Evolutionary conservation across 768 basidiomycete species (phyloP), one percentile per base, ranked within the genome.

Genomic region (Mycena rosella): DNA sequence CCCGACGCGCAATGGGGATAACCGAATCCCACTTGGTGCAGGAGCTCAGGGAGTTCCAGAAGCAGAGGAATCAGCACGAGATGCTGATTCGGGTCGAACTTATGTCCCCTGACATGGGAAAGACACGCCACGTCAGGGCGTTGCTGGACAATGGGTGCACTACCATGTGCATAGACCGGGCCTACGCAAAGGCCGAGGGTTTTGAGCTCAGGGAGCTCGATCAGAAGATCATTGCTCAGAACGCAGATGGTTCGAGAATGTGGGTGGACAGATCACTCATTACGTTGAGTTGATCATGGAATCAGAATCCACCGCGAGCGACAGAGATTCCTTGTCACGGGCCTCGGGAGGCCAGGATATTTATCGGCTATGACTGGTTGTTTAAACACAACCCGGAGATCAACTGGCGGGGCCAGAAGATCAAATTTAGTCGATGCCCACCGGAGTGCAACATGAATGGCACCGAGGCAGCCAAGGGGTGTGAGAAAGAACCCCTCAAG

Each of bases 331-430:
- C 63, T 70, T 1, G 68, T 78, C 15, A 74, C 77, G 4, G 65
- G 74, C 22, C 68, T 72, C 0, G 77, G 74, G 5, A 56, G 10
- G 53, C 60, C 14, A 15, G 70, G 0, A 40, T 74, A 2, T 73
- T 75, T n/a, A 60, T 74, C 1, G 73, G 75, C 2, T 69, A 73
- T 32, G 71, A 70, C 10, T 77, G 76, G 76, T 69, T 76, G 10
- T 22, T 44, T 0, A 48, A 65, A 9, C 75, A 75, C 51, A 77
- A 77, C 40, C 73, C 74, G 0, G 44, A 63, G n/a, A 66, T 75
- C 8, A 58, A 78, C 34, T 74, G 70, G 65, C 44, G 51, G 20
- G 13, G 26, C 5, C 67, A 67, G 1, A 66, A 69, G 24, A 40
- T 72, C 0, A 27, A 44, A 1, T 76, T 74, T 32, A 60, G 63